A percentile compares a stretch with the other conserved stretches of the same genome.
Evolutionary conservation across 805 yeast species (phyloP).

Genomic region (Cyberlindnera xylosilytica): DNA sequence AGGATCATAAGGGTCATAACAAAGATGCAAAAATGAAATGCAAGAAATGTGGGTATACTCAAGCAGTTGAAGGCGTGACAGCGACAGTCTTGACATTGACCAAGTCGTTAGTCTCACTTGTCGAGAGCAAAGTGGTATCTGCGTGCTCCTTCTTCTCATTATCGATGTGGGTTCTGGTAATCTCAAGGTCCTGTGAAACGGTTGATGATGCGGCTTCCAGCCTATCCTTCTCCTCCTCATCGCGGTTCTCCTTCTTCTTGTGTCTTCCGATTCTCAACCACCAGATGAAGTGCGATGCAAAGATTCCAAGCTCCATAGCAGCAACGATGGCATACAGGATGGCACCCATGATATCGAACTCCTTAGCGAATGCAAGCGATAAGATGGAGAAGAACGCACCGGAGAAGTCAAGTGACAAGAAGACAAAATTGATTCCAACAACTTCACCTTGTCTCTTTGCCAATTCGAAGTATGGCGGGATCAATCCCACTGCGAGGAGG

Average conservation of each 20-base stretch:
- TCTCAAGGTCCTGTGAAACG: slow-evolving; percentile 1
- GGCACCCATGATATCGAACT: slow-evolving; percentile 77
- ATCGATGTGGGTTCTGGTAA: slow-evolving; percentile 2
- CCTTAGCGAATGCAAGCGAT: slow-evolving; percentile 59
- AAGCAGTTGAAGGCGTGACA: background rate
- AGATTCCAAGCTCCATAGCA: slow-evolving; percentile 73
- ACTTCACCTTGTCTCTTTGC: slow-evolving; percentile 79
- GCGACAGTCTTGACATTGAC: background rate
- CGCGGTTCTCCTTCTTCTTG: slow-evolving; percentile 1
- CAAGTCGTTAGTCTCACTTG: slow-evolving; percentile 1
- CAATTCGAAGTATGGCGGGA: slow-evolving; percentile 88
- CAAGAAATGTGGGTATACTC: too few relatives aligned
- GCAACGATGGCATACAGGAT: slow-evolving; percentile 73
- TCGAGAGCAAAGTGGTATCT: background rate
- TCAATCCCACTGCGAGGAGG: slow-evolving; percentile 67
- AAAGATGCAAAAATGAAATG: too few relatives aligned
- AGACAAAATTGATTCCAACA: slow-evolving; percentile 83
- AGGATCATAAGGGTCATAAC: too few relatives aligned
- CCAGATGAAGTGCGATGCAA: slow-evolving; percentile 72
- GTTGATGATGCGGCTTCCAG: background rate
- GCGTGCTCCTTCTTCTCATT: slow-evolving; percentile 3
- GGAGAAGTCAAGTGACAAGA: slow-evolving; percentile 66
- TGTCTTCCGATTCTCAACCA: slow-evolving; percentile 39
- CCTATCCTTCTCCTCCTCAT: slow-evolving; percentile 7
- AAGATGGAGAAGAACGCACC: slow-evolving; percentile 82